Percentiles rank a stretch among this genome's conserved stretches.
phyloP scores from a whole-genome alignment of 2,329 filamentous ascomycete genomes.

The Gnomoniopsis smithogilvyi region DNA sequence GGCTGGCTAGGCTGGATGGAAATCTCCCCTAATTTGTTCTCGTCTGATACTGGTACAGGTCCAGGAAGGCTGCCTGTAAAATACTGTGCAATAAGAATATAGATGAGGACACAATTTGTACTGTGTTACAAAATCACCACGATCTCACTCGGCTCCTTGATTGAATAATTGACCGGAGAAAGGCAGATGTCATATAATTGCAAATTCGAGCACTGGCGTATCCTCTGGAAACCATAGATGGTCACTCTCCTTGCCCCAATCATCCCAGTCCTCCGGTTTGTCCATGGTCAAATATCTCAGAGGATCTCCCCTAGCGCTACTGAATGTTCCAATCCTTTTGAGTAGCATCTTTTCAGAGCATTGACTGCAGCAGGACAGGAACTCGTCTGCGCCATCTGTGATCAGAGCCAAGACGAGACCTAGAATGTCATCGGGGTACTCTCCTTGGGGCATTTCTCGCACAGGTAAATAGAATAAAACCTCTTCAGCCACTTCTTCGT shows the following conservation, averaged over 20 bases:
- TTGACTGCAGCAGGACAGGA: neutral
- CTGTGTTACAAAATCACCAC: neutral
- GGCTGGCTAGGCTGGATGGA: slow-evolving; percentile 4
- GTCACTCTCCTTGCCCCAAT: neutral
- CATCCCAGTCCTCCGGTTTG: slow-evolving; percentile 6
- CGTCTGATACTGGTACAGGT: neutral
- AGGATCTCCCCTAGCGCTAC: neutral
- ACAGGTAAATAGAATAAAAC: slow-evolving; percentile 1
- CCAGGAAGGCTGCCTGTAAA: neutral
- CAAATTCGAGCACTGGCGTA: neutral
- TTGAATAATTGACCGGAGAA: neutral
- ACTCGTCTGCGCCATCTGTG: neutral
- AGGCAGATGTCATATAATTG: neutral
- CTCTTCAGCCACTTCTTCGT: neutral
- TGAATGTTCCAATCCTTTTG: neutral
- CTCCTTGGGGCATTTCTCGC: neutral
- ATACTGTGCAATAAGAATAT: neutral
- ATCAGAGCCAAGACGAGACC: slow-evolving; percentile 5
- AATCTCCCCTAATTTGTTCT: slow-evolving; percentile 9
- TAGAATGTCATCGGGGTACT: neutral
- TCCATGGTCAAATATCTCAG: neutral
- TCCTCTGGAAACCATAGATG: slow-evolving; percentile 5
- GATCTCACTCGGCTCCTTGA: neutral
- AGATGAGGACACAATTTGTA: neutral
- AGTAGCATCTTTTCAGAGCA: neutral